These are phyloP conservation scores for Eucommia ulmoides DNA, from an alignment of 257 asterid species.

Conservation along the genomic window DNA sequence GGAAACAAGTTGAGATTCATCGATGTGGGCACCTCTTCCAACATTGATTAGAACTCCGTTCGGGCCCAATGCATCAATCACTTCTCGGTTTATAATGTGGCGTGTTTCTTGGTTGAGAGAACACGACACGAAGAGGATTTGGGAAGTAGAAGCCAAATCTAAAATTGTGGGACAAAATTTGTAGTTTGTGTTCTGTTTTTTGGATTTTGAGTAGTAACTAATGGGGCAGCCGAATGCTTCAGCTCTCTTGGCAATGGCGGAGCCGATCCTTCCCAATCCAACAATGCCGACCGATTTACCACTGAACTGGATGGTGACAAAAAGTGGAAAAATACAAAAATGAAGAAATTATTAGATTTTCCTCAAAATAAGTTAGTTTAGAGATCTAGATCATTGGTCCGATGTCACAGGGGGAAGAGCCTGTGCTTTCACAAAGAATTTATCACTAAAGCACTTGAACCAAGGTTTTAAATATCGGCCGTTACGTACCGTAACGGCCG, in stretches of 20 bases:
- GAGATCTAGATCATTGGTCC: too few species aligned
- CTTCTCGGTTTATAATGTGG: conserved; percentile 58
- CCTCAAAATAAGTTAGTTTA: too few species aligned
- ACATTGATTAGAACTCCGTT: conserved; percentile 68
- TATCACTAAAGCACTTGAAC: too few species aligned
- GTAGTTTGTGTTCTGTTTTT: conserved; percentile 36
- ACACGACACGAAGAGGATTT: conserved; percentile 72
- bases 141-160: conserved; percentile 59
- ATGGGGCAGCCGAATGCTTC: conserved; percentile 65
- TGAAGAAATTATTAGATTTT: background rate
- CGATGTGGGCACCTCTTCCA: conserved; percentile 70
- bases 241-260: conserved; percentile 26
- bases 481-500: too few species aligned
- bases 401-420: too few species aligned
- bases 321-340: background rate
- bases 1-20: conserved; percentile 62
- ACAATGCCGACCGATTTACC: background rate
- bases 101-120: conserved; percentile 55
- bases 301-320: background rate
- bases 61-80: conserved; percentile 63
- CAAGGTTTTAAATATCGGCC: too few species aligned
- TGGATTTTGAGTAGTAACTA: conserved; percentile 53
- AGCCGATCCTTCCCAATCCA: background rate
- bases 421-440: too few species aligned
- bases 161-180: conserved; percentile 33